A percentile compares a stretch with the other conserved stretches of the same genome.
Conservation (phyloP, 306 rosid species). For the Comarum palustre region DNA sequence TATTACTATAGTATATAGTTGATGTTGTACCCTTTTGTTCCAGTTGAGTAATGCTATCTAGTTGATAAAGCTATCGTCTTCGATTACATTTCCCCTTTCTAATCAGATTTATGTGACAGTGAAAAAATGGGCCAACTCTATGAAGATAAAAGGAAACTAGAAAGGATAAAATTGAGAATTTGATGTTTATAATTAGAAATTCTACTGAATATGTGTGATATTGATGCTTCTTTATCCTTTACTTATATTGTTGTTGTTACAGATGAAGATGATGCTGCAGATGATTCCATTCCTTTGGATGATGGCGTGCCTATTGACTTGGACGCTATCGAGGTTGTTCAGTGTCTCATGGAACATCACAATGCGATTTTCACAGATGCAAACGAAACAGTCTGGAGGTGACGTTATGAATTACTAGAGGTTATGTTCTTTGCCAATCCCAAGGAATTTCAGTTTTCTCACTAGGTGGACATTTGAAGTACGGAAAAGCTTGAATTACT, state of each 20-base stretch:
- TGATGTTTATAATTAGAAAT: background rate
- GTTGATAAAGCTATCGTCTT: background rate
- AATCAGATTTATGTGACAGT: background rate
- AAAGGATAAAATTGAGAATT: background rate
- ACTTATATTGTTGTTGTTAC: conserved; percentile 16
- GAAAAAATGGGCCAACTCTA: background rate
- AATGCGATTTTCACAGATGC: conserved; percentile 93
- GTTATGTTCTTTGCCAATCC: background rate
- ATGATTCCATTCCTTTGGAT: conserved; percentile 87
- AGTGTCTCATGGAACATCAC: conserved; percentile 91
- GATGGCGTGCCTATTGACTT: conserved; percentile 77
- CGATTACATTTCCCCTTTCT: background rate
- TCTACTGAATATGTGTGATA: background rate
- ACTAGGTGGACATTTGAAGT: background rate
- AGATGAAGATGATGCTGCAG: conserved; percentile 65
- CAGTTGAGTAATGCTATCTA: background rate
- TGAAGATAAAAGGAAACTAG: background rate
- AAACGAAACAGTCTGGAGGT: conserved; percentile 91
- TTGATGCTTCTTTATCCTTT: background rate
- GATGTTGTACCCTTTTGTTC: background rate
- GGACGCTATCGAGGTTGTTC: conserved; percentile 85
- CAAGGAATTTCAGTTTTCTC: background rate
- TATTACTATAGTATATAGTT: background rate
- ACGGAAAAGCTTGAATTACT: background rate
- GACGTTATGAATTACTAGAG: conserved; percentile 19